phyloP scores from a whole-genome alignment of 352 stramenopile species.

The Blastocystis sp. region DNA sequence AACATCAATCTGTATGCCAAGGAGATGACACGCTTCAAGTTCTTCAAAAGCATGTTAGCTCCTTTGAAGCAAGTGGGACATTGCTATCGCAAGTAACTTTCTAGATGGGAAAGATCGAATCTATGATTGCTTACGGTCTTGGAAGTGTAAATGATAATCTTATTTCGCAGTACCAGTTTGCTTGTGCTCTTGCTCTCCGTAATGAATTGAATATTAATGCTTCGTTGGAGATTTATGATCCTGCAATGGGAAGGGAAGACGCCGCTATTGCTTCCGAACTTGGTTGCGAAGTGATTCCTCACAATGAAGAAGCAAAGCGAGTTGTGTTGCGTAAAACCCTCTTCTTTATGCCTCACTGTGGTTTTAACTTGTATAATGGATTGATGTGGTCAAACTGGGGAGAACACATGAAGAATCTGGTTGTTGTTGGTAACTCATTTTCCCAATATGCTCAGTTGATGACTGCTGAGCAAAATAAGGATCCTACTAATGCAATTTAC shows the following conservation, averaged over 20 bases:
- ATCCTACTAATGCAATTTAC: constrained; percentile 40
- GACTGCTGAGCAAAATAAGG: background rate
- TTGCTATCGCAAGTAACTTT: background rate
- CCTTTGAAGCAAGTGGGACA: constrained; percentile 31
- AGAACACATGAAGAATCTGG: constrained; percentile 39
- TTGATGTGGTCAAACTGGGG: constrained; percentile 62
- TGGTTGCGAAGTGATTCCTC: constrained; percentile 50
- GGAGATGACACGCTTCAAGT: constrained; percentile 32
- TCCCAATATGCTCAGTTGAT: background rate
- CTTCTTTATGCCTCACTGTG: constrained; percentile 57
- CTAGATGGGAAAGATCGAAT: constrained; percentile 39
- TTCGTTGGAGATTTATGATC: constrained; percentile 58
- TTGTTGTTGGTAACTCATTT: constrained; percentile 48
- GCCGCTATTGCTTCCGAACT: constrained; percentile 58
- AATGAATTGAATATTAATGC: constrained; percentile 42
- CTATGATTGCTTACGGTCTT: constrained; percentile 48
- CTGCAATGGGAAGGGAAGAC: constrained; percentile 58
- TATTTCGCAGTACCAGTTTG: constrained; percentile 54
- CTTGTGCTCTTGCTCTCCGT: constrained; percentile 39
- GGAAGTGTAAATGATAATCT: constrained; percentile 60
- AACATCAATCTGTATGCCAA: constrained; percentile 60
- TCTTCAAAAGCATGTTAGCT: constrained; percentile 53
- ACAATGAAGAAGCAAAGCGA: constrained; percentile 55
- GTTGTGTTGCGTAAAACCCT: constrained; percentile 43
- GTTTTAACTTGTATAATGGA: constrained; percentile 59